phyloP scores from a whole-genome alignment of 176 grass and related monocot genomes.

The Aegilops tauschii region DNA sequence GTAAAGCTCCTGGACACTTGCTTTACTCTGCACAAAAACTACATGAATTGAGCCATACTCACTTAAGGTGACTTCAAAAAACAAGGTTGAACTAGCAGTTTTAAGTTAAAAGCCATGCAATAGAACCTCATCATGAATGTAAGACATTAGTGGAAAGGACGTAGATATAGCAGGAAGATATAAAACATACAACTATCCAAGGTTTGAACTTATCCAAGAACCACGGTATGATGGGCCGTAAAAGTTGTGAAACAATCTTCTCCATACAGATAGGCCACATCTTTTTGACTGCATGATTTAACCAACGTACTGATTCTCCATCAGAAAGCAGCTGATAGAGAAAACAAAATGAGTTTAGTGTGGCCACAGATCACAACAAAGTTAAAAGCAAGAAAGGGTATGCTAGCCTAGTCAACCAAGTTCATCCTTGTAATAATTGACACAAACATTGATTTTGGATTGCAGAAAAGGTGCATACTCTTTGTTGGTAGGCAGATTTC shows the following conservation, averaged over 20 bases:
- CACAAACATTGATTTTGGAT: slow-evolving; percentile 20
- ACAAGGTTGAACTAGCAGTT: slow-evolving; percentile 12
- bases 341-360: slow-evolving; percentile 34
- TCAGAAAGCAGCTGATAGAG: slow-evolving; percentile 85
- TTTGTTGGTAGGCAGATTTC: slow-evolving; percentile 76
- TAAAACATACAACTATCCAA: slow-evolving; percentile 76
- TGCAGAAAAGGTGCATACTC: slow-evolving; percentile 51
- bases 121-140: not conserved
- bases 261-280: slow-evolving; percentile 99
- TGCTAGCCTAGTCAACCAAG: not conserved
- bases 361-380: not conserved
- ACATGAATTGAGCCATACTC: slow-evolving; percentile 27
- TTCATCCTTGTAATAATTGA: slow-evolving; percentile 2
- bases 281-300: slow-evolving; percentile 86
- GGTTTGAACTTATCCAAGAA: slow-evolving; percentile 98
- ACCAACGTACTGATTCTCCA: slow-evolving; percentile 86
- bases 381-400: slow-evolving; percentile 9
- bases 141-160: not conserved
- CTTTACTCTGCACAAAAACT: slow-evolving; percentile 69
- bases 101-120: not conserved
- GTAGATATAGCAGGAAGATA: slow-evolving; percentile 6
- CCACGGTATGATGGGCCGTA: slow-evolving; percentile 88
- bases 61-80: slow-evolving; percentile 9
- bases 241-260: slow-evolving; percentile 81
- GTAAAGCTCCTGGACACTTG: slow-evolving; percentile 81